Evolutionary conservation across 2,329 filamentous ascomycete genomes (phyloP), one percentile per base, ranked within the genome.

Genomic region (Zasmidium cellare): DNA sequence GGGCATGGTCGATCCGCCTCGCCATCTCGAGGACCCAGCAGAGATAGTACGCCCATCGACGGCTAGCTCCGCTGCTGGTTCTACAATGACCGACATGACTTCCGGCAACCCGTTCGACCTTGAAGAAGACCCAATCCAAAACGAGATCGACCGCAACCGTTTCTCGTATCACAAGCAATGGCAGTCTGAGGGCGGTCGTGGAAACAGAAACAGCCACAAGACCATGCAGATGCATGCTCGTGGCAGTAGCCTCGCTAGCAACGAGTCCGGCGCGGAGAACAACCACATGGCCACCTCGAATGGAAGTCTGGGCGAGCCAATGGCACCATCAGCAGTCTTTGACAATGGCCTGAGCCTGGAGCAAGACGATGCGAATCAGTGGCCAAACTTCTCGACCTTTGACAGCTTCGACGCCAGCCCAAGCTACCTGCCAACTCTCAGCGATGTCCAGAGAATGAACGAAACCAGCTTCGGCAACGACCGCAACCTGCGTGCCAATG

Each of bases 41-140:
- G 72, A 76, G 35, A 73, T 76, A n/a, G 44, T 57, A 9, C 75
- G 78, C 3, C 78, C 79, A 2, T 75, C 75, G 0, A 79, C 78
- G 0, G 74, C 78, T 3, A 72, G 69, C 47, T 79, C 74, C 0
- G 69, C 72, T 2, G 62, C 69, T 7, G 67, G 65, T 41, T 70
- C 67, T 1, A 56, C 73, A 63, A 56, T 73, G 48, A 76, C 72
- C 18, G 75, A 78, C 52, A 69, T 72, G 19, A 74, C 74, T 41
- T 76, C 72, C 53, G 77, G 77, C 3, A 77, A 80, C 55, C 79
- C 79, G 0, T 81, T 81, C 62, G 79, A 80, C 63, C 73, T 81
- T 6, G 79, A 80, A 61, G 77, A 80, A 12, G 65, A 70, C 20
- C 58, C 63, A n/a, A 59, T 63, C 16, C 67, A 69, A 48, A 65